Percentiles rank a stretch among this genome's conserved stretches.
phyloP scores from a whole-genome alignment of 805 yeast genomes.

The Wickerhamomyces ciferrii region DNA sequence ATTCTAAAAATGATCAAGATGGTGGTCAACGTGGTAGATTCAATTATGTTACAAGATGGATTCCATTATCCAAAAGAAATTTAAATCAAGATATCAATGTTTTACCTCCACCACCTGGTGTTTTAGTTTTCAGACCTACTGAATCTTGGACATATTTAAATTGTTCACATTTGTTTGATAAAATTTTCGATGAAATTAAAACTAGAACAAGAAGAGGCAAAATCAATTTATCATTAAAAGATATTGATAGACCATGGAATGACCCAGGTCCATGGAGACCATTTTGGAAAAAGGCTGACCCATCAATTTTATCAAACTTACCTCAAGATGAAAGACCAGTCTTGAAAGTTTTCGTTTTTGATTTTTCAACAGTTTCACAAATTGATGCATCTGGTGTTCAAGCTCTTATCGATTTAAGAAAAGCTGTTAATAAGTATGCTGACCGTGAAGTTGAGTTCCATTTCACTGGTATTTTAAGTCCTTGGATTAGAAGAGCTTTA shows the following conservation, averaged over 20 bases:
- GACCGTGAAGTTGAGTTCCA: slow-evolving; percentile 86
- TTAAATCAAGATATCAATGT: slow-evolving; percentile 55
- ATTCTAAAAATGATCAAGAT: not conserved
- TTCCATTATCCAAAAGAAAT: slow-evolving; percentile 46
- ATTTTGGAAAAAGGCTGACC: slow-evolving; percentile 18
- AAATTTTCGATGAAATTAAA: slow-evolving; percentile 62
- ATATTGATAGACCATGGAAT: slow-evolving; percentile 78
- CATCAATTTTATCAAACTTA: slow-evolving; percentile 6
- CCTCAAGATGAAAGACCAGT: slow-evolving; percentile 53
- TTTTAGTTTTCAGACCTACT: slow-evolving; percentile 75
- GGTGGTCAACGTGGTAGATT: slow-evolving; percentile 9
- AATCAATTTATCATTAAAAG: slow-evolving; percentile 23
- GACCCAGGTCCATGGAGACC: slow-evolving; percentile 64
- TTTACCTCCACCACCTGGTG: slow-evolving; percentile 85
- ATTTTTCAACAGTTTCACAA: slow-evolving; percentile 71
- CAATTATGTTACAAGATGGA: slow-evolving; percentile 59
- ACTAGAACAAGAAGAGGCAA: slow-evolving; percentile 56
- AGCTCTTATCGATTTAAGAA: slow-evolving; percentile 68
- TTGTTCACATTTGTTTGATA: slow-evolving; percentile 67
- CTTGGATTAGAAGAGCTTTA: slow-evolving; percentile 82
- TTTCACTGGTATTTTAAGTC: slow-evolving; percentile 77
- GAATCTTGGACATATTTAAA: slow-evolving; percentile 84
- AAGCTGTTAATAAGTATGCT: slow-evolving; percentile 66
- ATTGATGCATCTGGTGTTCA: slow-evolving; percentile 80
- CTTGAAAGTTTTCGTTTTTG: slow-evolving; percentile 70